Evolutionary conservation across 306 rosid genomes (phyloP), one percentile per base, ranked within the genome.

Genomic region (Acacia crassicarpa): DNA sequence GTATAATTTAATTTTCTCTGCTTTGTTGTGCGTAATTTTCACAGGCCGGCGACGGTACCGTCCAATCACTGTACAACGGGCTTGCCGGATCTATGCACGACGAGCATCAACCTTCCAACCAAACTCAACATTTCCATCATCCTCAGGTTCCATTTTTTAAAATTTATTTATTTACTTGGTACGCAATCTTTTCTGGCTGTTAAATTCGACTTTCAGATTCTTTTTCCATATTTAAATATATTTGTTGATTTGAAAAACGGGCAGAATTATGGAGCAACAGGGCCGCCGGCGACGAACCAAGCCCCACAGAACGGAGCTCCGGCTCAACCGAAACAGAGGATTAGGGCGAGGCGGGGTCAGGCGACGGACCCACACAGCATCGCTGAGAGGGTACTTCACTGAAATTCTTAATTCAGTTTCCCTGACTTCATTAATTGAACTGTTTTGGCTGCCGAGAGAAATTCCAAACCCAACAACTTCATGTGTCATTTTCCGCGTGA

Each of bases 331-430:
- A 92, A 89, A n/a, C 99, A 90, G 80, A 90, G 92, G 85, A 93
- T 96, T 14, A 91, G 99, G 83, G 99, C 99, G 2, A 82, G 99
- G 63, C 84, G 99, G 77, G 99, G 99, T 40, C 99, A 96, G 86
- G 99, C 99, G 40, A 96, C 99, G 43, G 99, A 96, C 75, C 99
- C 99, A 49, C 99, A 96, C 85, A 93, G 98, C 81, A 96, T 96
- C 67, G 99, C 99, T 4, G 99, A 96, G 83, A 91, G 99, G 83
- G 99, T 91, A 89, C 11, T n/a, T 56, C 3, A 56, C 58, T n/a
- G 33, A 44, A 23, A 43, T 40, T 80, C 78, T 72, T 77, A 71
- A 48, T 22, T 49, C 58, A 27, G 76, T 74, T 82, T 72, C 38
- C 51, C 61, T 38, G 32, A 56, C 66, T 43, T 44, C 62, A 46